These are phyloP conservation scores for Hypoxylon sp. DNA, from an alignment of 2,329 filamentous ascomycete genomes.

Conservation along the genomic window DNA sequence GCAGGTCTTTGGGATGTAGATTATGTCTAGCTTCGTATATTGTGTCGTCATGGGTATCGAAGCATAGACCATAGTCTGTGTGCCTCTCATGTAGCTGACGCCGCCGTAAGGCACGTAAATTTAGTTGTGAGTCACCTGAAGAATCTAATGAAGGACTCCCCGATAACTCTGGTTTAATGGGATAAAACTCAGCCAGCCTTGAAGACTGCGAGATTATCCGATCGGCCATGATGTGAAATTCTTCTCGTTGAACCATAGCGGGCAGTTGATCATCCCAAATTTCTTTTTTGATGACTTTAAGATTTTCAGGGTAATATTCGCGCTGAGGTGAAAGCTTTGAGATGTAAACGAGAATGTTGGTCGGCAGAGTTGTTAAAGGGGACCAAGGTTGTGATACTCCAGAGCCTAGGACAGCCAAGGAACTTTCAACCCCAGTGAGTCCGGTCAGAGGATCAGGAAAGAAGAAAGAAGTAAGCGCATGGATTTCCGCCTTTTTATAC, in stretches of 20 bases:
- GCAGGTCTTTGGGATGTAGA: constrained; percentile 20
- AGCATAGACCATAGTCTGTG: constrained; percentile 6
- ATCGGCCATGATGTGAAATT: constrained; percentile 43
- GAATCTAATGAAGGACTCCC: too few relatives aligned
- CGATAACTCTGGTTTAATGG: background rate
- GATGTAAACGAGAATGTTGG: constrained; percentile 35
- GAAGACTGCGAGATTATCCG: constrained; percentile 46
- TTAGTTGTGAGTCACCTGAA: constrained; percentile 33
- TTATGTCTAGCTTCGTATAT: constrained; percentile 35
- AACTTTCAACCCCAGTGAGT: constrained; percentile 69
- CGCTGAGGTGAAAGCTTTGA: constrained; percentile 44
- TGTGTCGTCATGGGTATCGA: constrained; percentile 16
- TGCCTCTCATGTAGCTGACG: constrained; percentile 43
- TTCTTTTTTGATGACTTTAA: constrained; percentile 48
- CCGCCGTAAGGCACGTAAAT: constrained; percentile 36
- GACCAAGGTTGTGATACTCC: constrained; percentile 60
- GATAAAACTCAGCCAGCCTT: constrained; percentile 39
- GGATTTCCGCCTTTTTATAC: constrained; percentile 65
- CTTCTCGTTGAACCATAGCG: constrained; percentile 50
- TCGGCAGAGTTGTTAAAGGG: constrained; percentile 34
- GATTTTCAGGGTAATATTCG: constrained; percentile 50
- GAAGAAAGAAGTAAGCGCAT: constrained; percentile 67
- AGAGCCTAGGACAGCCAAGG: constrained; percentile 58
- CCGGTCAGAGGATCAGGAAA: constrained; percentile 66
- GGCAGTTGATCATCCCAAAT: constrained; percentile 48